A percentile compares a stretch with the other conserved stretches of the same genome.
Conservation (phyloP, 108 stramenopile species). For the Stephanodiscus triporus region DNA sequence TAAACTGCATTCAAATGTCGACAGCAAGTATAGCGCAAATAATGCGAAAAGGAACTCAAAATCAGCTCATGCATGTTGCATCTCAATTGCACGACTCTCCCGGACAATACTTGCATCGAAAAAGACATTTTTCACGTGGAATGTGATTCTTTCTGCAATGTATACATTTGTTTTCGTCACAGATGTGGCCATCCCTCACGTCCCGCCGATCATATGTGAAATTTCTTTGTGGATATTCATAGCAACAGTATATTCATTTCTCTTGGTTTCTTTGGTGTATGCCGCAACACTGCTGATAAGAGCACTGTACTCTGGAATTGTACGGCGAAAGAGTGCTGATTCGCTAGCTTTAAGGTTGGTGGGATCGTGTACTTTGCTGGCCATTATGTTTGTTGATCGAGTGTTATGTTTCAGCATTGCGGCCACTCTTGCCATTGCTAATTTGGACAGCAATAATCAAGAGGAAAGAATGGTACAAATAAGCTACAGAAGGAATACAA, state of each 20-base stretch:
- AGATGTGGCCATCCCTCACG: slow-evolving; percentile 6
- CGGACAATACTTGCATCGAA: slow-evolving; percentile 39
- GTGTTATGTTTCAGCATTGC: slow-evolving; percentile 36
- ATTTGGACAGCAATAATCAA: slow-evolving; percentile 1
- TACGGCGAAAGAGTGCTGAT: slow-evolving; percentile 35
- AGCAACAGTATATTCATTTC: slow-evolving; percentile 24
- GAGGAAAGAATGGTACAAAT: slow-evolving; percentile 4
- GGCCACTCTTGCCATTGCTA: slow-evolving; percentile 13
- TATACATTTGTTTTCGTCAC: slow-evolving; percentile 28
- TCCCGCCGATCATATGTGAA: slow-evolving; percentile 14
- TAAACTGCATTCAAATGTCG: background rate
- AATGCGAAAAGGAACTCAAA: slow-evolving; percentile 1
- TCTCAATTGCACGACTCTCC: slow-evolving; percentile 22
- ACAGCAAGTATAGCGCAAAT: background rate
- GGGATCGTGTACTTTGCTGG: slow-evolving; percentile 26
- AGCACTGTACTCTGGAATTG: slow-evolving; percentile 30
- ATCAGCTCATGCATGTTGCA: slow-evolving; percentile 3
- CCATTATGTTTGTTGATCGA: slow-evolving; percentile 29
- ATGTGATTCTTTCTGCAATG: slow-evolving; percentile 26
- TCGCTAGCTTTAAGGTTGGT: slow-evolving; percentile 31
- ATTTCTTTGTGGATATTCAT: slow-evolving; percentile 41
- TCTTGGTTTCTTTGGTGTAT: slow-evolving; percentile 29
- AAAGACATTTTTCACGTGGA: slow-evolving; percentile 39
- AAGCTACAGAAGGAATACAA: slow-evolving; percentile 26
- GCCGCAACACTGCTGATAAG: slow-evolving; percentile 29